Evolutionary conservation across 179 eudicot genomes (phyloP).

Genomic region (Corrigiola litoralis): DNA sequence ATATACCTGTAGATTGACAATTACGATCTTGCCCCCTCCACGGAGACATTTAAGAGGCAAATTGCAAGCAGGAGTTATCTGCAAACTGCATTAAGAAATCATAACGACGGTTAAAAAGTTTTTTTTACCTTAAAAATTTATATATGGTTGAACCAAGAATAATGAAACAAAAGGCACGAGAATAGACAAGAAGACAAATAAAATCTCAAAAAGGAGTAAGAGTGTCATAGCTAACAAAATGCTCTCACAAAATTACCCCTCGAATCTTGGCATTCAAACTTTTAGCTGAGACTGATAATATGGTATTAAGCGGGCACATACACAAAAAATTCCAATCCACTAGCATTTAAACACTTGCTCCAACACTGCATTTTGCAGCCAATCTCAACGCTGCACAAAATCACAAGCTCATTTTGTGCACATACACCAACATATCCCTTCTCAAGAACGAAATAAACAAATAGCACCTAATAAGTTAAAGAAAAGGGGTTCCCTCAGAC

Average conservation of each 20-base stretch:
- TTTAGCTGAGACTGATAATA: background rate
- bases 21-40: conserved; percentile 84
- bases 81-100: conserved; percentile 67
- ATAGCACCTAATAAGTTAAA: background rate
- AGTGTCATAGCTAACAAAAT: background rate
- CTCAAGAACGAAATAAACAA: background rate
- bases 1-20: conserved; percentile 96
- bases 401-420: background rate
- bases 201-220: background rate
- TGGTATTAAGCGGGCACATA: background rate
- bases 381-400: background rate
- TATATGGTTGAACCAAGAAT: too few species aligned
- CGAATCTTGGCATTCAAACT: background rate
- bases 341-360: too few species aligned
- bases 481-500: background rate
- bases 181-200: background rate
- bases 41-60: conserved; percentile 82
- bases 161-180: background rate
- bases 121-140: background rate
- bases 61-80: conserved; percentile 97
- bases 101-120: conserved; percentile 6
- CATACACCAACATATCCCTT: background rate
- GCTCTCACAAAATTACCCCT: background rate
- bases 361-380: too few species aligned
- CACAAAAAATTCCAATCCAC: too few species aligned